Percentiles rank a stretch among this genome's conserved stretches.
These are phyloP conservation scores for Kodamaea sp. DNA, from an alignment of 1,139 yeast species.

Conservation along the genomic window DNA sequence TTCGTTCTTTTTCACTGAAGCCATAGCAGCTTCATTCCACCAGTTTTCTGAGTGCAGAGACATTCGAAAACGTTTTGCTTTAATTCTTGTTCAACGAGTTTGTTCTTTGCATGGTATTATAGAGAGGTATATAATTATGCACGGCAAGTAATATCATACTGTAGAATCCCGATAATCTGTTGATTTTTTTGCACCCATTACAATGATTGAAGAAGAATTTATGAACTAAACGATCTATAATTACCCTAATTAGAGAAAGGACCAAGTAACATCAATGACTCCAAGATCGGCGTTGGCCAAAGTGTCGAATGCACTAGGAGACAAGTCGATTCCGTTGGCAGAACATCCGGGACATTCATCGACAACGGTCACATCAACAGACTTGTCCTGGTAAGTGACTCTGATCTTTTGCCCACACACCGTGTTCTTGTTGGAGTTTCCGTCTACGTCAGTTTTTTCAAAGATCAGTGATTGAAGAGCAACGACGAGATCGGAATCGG, in stretches of 20 bases:
- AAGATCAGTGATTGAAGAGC: slow-evolving; percentile 40
- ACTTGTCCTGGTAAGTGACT: slow-evolving; percentile 39
- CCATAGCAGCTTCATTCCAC: too few species aligned
- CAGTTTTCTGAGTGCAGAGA: too few species aligned
- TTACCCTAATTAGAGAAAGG: slow-evolving; percentile 5
- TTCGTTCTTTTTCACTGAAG: too few species aligned
- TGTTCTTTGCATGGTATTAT: too few species aligned
- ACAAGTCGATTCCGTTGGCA: slow-evolving; percentile 41
- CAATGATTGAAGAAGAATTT: too few species aligned
- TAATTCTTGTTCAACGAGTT: too few species aligned
- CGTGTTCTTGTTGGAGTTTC: slow-evolving; percentile 44
- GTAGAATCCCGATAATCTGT: too few species aligned
- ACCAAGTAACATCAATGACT: slow-evolving; percentile 44
- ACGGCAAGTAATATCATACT: too few species aligned
- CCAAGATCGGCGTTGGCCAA: slow-evolving; percentile 43
- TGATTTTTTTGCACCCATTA: too few species aligned
- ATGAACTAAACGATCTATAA: too few species aligned
- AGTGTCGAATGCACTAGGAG: slow-evolving; percentile 43
- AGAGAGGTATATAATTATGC: too few species aligned
- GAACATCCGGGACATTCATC: slow-evolving; percentile 46
- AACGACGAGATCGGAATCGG: slow-evolving; percentile 50
- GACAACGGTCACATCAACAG: slow-evolving; percentile 45
- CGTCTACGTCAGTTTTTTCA: slow-evolving; percentile 30
- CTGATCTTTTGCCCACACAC: slow-evolving; percentile 45
- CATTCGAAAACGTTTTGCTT: too few species aligned